phyloP scores from a whole-genome alignment of 805 yeast species.

The Brettanomyces anomalus region DNA sequence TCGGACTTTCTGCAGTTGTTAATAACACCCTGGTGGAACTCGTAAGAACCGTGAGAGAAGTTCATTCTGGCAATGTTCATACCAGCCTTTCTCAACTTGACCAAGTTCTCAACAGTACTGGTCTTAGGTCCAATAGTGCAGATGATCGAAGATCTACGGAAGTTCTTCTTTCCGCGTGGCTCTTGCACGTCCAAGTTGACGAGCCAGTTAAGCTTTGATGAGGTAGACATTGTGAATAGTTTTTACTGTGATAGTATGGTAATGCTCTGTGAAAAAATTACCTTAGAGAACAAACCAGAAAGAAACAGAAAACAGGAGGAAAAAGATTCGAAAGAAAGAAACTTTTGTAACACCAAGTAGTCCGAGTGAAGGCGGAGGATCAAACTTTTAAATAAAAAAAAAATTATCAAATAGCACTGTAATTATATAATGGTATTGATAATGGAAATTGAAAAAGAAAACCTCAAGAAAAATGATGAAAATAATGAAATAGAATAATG shows the following conservation, averaged over 20 bases:
- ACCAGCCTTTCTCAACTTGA: conserved; percentile 91
- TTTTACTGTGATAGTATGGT: neutral
- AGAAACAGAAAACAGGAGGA: neutral
- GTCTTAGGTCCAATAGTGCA: conserved; percentile 99
- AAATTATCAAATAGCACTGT: too few relatives aligned
- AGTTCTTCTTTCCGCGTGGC: conserved; percentile 57
- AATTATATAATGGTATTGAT: too few relatives aligned
- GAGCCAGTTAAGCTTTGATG: conserved; percentile 69
- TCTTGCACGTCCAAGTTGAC: conserved; percentile 65
- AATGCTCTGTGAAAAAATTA: too few relatives aligned
- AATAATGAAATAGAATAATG: too few relatives aligned
- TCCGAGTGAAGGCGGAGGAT: too few relatives aligned
- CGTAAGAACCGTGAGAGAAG: conserved; percentile 97
- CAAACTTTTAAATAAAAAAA: too few relatives aligned
- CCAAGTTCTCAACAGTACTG: conserved; percentile 77
- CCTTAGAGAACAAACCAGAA: neutral
- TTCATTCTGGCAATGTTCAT: conserved; percentile 97
- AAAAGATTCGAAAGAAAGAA: too few relatives aligned
- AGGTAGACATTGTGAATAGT: conserved; percentile 10
- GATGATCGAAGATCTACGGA: conserved; percentile 92
- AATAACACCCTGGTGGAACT: conserved; percentile 93
- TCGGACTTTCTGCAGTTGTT: conserved; percentile 96
- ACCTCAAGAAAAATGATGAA: too few relatives aligned
- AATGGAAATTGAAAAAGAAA: too few relatives aligned
- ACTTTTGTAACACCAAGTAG: too few relatives aligned